Percentiles rank a stretch among this genome's conserved stretches.
Conservation (phyloP, 2,329 filamentous ascomycete genomes). For the Microcyclosporella mali region DNA sequence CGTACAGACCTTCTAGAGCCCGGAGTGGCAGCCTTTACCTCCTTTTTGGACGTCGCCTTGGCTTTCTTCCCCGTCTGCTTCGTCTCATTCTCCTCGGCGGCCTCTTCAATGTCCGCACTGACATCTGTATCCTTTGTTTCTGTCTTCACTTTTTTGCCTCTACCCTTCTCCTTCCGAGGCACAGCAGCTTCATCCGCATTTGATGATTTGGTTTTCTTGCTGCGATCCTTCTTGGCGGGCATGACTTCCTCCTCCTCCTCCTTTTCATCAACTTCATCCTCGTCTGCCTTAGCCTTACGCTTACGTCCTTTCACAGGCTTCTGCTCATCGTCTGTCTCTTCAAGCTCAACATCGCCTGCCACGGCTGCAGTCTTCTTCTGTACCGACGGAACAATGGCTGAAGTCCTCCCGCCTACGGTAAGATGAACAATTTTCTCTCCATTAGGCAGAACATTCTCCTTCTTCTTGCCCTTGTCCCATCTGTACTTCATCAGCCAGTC, state of each 20-base stretch:
- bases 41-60: constrained; percentile 16
- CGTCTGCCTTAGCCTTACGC: constrained; percentile 27
- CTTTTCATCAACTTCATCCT: constrained; percentile 20
- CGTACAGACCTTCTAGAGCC: constrained; percentile 18
- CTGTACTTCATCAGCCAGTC: constrained; percentile 57
- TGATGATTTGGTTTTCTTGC: constrained; percentile 3
- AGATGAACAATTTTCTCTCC: constrained; percentile 80
- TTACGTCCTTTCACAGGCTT: constrained; percentile 30
- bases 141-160: constrained; percentile 10
- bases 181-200: constrained; percentile 6
- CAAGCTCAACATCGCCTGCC: constrained; percentile 41
- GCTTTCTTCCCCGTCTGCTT: constrained; percentile 11
- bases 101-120: constrained; percentile 8
- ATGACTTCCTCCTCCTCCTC: constrained; percentile 20
- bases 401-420: constrained; percentile 85
- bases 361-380: constrained; percentile 74
- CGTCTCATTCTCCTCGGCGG: constrained; percentile 10
- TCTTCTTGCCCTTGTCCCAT: constrained; percentile 85
- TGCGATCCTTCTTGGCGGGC: constrained; percentile 19
- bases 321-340: constrained; percentile 14
- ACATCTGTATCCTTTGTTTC: constrained; percentile 9
- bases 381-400: constrained; percentile 74
- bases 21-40: constrained; percentile 15
- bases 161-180: constrained; percentile 8
- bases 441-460: constrained; percentile 63